phyloP scores from a whole-genome alignment of 805 yeast genomes.

The Danielia oregonensis region DNA sequence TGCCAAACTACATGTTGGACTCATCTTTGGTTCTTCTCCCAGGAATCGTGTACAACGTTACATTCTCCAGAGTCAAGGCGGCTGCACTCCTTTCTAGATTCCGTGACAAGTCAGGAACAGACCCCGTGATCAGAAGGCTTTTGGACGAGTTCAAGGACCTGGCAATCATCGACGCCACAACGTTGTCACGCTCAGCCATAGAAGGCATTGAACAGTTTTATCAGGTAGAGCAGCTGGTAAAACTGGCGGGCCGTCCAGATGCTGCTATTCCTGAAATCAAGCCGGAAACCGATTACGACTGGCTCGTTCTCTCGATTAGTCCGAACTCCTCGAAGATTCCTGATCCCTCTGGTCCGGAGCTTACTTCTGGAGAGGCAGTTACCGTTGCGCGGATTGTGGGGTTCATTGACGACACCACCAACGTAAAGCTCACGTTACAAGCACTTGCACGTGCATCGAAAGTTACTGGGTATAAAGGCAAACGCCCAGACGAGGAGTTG shows the following conservation, averaged over 20 bases:
- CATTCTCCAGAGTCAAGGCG: slow-evolving; percentile 46
- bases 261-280: no score
- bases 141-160: slow-evolving; percentile 32
- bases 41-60: slow-evolving; percentile 59
- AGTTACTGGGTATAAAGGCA: slow-evolving; percentile 3
- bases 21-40: slow-evolving; percentile 52
- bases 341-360: slow-evolving; percentile 9
- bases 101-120: slow-evolving; percentile 23
- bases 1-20: slow-evolving; percentile 40
- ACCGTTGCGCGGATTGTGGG: slow-evolving; percentile 48
- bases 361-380: slow-evolving; percentile 19
- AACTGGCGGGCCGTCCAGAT: background rate
- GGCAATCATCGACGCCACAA: slow-evolving; percentile 6
- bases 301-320: slow-evolving; percentile 33
- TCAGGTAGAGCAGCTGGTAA: slow-evolving; percentile 6
- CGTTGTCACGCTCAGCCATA: slow-evolving; percentile 28
- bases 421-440: slow-evolving; percentile 44
- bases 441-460: slow-evolving; percentile 45
- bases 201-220: slow-evolving; percentile 27
- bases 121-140: slow-evolving; percentile 28
- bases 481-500: slow-evolving; percentile 22
- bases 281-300: slow-evolving; percentile 26
- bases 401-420: slow-evolving; percentile 40
- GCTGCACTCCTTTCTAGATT: slow-evolving; percentile 44
- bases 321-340: slow-evolving; percentile 32